phyloP scores from a whole-genome alignment of 768 basidiomycete genomes.

The Pisolithus tinctorius region DNA sequence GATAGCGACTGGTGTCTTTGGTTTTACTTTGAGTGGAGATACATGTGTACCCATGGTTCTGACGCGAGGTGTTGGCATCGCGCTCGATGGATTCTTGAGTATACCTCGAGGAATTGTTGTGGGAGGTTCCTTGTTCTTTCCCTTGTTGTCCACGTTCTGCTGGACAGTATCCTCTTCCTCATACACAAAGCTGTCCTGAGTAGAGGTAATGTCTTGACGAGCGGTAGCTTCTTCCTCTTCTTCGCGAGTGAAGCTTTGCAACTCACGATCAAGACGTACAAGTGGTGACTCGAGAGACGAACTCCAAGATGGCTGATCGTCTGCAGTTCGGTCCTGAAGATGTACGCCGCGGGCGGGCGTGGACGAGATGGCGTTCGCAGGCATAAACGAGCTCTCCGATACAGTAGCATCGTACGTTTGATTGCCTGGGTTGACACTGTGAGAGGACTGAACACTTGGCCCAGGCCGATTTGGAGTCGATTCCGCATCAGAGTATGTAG shows the following conservation, averaged over 20 bases:
- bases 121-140: constrained; percentile 39
- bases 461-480: too few relatives aligned
- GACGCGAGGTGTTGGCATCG: constrained; percentile 32
- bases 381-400: constrained; percentile 70
- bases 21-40: constrained; percentile 51
- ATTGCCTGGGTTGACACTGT: neutral
- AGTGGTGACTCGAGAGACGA: constrained; percentile 70
- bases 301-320: constrained; percentile 62
- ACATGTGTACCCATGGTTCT: constrained; percentile 23
- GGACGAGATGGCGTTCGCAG: constrained; percentile 66
- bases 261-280: constrained; percentile 55
- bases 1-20: constrained; percentile 49
- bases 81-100: constrained; percentile 30
- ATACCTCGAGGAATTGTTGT: constrained; percentile 43
- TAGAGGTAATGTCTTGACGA: constrained; percentile 12
- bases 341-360: constrained; percentile 52
- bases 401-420: constrained; percentile 34
- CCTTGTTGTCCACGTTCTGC: constrained; percentile 28
- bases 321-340: constrained; percentile 32
- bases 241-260: constrained; percentile 43
- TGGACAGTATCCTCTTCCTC: constrained; percentile 25
- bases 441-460: constrained; percentile 6
- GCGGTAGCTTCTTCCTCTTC: constrained; percentile 31
- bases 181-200: constrained; percentile 23
- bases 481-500: constrained; percentile 2